Conservation (phyloP, 192 early-diverging fungal genomes). For the Entophlyctis luteolus region DNA sequence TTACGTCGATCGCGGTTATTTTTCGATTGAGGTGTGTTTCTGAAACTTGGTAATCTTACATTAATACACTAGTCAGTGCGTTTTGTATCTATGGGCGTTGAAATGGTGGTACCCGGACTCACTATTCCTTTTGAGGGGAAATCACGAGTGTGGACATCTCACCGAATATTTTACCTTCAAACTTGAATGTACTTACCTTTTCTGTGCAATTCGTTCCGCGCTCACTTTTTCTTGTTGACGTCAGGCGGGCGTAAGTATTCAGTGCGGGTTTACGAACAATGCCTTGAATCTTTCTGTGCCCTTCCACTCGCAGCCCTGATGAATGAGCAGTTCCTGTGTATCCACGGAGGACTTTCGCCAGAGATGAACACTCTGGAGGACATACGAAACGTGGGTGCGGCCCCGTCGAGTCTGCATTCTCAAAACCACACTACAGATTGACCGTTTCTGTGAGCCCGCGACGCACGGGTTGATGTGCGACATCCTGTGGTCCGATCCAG, state of each 20-base stretch:
- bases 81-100: conserved; percentile 81
- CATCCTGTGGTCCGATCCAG: conserved; percentile 90
- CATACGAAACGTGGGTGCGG: conserved; percentile 54
- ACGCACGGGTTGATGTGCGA: conserved; percentile 95
- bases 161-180: conserved; percentile 98
- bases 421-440: conserved; percentile 49
- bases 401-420: neutral
- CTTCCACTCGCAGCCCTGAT: conserved; percentile 90
- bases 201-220: too few species aligned
- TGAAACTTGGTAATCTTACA: conserved; percentile 8
- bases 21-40: conserved; percentile 77
- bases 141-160: conserved; percentile 95
- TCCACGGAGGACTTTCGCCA: conserved; percentile 93
- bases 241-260: conserved; percentile 94
- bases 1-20: conserved; percentile 95
- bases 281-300: conserved; percentile 85
- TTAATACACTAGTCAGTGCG: conserved; percentile 55
- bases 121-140: conserved; percentile 86
- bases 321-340: conserved; percentile 94
- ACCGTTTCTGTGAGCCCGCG: conserved; percentile 89
- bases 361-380: conserved; percentile 88
- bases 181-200: conserved; percentile 71
- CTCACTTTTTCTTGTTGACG: too few species aligned
- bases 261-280: conserved; percentile 85
- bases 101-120: conserved; percentile 89